Evolutionary conservation across 2,329 filamentous ascomycete species (phyloP), one percentile per base, ranked within the genome.

Genomic region (Aphanoascus verrucosus): DNA sequence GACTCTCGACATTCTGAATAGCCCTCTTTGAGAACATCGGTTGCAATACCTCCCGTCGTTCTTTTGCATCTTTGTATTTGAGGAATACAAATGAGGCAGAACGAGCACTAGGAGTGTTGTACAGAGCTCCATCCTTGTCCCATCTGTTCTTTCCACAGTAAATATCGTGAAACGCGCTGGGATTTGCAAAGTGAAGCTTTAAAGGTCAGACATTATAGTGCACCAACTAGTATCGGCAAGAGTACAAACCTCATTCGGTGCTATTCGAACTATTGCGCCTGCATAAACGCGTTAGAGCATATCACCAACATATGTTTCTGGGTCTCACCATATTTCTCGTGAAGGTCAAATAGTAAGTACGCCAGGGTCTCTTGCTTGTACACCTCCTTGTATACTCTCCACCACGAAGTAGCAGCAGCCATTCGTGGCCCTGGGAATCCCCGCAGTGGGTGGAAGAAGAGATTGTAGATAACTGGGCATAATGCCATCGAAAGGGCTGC

Each of bases 371-470:
- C 44, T 28, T 46, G 44, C 31, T 15, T 3, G 44, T 31, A 31
- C 2, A 46, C 44, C 9, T 46, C 44, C 31, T 46, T 46, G 31
- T 46, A 46, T 34, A 28, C 44, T 46, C 15, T 46, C 44, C 44
- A 46, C 14, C 44, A 23, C 12, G 40, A 34, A 9, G 51, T 50
- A 17, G 52, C 35, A 15, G 52, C 55, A n/a, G 32, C 31, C 37
- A 55, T 12, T 7, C 32, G 51, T 3, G 55, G 55, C 14, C 52
- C 55, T 6, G 55, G 55, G n/a, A 52, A 52, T 5, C 41, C 31
- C 14, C 42, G 45, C 9, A 56, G 28, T 12, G 52, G 52, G 20
- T 55, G 52, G 19, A 56, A 45, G 47, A 54, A 56, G 12, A 55
- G 5, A 15, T 56, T 52, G 23, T 56, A 56, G 17, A 51, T 14